Percentiles rank a stretch among this genome's conserved stretches.
phyloP scores from a whole-genome alignment of 1,284 basidiomycete species.

The Phlebopus sp. region DNA sequence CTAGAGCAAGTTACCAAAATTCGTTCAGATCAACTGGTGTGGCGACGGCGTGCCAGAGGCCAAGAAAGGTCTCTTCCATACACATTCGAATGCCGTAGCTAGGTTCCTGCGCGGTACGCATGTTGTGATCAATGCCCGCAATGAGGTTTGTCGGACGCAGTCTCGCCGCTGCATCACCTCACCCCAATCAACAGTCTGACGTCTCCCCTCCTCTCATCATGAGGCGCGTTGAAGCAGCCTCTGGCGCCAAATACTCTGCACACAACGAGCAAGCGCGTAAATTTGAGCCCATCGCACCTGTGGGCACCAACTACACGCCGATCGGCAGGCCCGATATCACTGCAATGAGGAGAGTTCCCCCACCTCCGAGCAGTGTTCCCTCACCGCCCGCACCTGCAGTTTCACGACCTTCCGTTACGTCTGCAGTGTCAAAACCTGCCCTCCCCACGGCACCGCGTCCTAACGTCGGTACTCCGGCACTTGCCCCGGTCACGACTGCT shows the following conservation, averaged over 20 bases:
- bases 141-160: slow-evolving; percentile 60
- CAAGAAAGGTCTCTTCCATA: slow-evolving; percentile 91
- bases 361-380: slow-evolving; percentile 26
- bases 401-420: slow-evolving; percentile 25
- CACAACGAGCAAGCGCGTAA: slow-evolving; percentile 66
- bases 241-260: slow-evolving; percentile 87
- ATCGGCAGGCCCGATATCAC: slow-evolving; percentile 69
- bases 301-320: slow-evolving; percentile 70
- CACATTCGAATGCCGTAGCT: slow-evolving; percentile 81
- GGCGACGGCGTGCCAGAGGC: slow-evolving; percentile 94
- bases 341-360: slow-evolving; percentile 50
- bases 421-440: slow-evolving; percentile 35
- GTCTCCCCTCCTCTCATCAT: slow-evolving; percentile 79
- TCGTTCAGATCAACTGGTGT: slow-evolving; percentile 91
- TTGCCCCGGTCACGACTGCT: slow-evolving; percentile 39
- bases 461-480: slow-evolving; percentile 42
- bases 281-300: slow-evolving; percentile 69
- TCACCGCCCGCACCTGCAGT: slow-evolving; percentile 10
- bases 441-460: slow-evolving; percentile 43
- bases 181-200: slow-evolving; percentile 55
- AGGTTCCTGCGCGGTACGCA: slow-evolving; percentile 84
- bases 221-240: slow-evolving; percentile 85
- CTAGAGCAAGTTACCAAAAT: slow-evolving; percentile 86
- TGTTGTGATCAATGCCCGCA: slow-evolving; percentile 88
- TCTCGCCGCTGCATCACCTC: not conserved